Base-by-base conservation (phyloP, 2,329 filamentous ascomycete genomes). In the Beauveria sp. region DNA sequence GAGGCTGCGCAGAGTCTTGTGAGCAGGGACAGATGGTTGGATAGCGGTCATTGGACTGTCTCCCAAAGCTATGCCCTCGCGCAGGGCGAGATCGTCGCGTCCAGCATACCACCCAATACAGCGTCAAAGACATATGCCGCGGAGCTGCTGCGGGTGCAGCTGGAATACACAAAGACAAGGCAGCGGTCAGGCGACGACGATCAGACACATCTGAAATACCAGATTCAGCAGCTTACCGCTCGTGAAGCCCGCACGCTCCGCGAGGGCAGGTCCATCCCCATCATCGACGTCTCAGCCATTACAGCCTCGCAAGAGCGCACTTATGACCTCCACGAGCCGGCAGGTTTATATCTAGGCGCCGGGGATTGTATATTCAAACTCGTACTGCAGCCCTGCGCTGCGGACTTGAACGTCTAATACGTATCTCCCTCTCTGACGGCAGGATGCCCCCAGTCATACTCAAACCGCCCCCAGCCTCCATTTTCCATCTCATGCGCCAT, bases 401-500 rank as follows among this genome's bases (percentile, higher is more conserved):
- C 31, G 28, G 22, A 3, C 22, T 12, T 57, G 12, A 38, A 22
- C 20, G 6, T 16, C 31, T 63, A 74, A 60, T 75, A 75, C 0
- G 73, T 72, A 61, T 75, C 72, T 3, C 73, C 73, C 34, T 62
- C 34, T 1, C 69, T 68, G 12, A 69, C 66, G 1, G 60, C 58
- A 0, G 58, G 57, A 48, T 68, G 67, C 10, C 68, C 71, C 78
- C 80, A 86, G 55, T 83, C 81, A 28, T 71, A 67, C 38, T 83
- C 79, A 65, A 86, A 86, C 24, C 72, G 73, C 1, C 70, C 69
- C 83, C 83, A 86, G 0, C 83, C 83, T 1, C 83, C 82, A 57
- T 73, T 48, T 5, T 77, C 74, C 0, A 80, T 80, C 66, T 80
- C 79, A 49, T 82, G 80, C 38, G 74, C 76, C 75, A 85, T 75